Evolutionary conservation across 2,329 filamentous ascomycete species (phyloP).

Genomic region (Alternaria ventricosa): DNA sequence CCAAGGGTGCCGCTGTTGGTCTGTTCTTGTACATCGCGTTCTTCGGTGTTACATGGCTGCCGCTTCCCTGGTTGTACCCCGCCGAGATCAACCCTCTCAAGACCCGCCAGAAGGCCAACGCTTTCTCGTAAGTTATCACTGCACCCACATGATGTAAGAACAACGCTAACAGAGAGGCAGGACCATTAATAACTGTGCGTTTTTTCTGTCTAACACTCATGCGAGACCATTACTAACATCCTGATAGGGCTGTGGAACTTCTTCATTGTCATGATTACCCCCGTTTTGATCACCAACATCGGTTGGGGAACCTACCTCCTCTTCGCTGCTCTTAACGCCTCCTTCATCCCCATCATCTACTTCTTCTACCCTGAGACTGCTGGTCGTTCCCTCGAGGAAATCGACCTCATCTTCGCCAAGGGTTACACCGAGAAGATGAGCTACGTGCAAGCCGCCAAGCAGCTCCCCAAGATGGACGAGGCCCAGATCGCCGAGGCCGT

Average conservation of each 20-base stretch:
- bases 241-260: conserved; percentile 57
- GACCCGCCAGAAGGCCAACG: conserved; percentile 63
- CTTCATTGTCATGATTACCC: conserved; percentile 53
- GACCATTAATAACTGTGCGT: conserved; percentile 57
- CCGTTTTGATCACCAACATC: conserved; percentile 47
- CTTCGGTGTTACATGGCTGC: conserved; percentile 70
- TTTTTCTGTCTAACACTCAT: too few relatives aligned
- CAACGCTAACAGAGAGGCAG: too few relatives aligned
- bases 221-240: too few relatives aligned
- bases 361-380: conserved; percentile 65
- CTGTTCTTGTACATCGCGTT: conserved; percentile 73
- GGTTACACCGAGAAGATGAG: conserved; percentile 44
- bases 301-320: conserved; percentile 53
- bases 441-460: conserved; percentile 47
- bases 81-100: conserved; percentile 63
- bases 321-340: conserved; percentile 61
- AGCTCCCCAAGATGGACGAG: conserved; percentile 44
- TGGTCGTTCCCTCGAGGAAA: conserved; percentile 59
- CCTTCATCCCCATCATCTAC: conserved; percentile 60
- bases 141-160: too few relatives aligned
- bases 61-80: conserved; percentile 65
- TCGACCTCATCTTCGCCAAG: conserved; percentile 58
- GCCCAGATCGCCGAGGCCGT: conserved; percentile 43
- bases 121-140: conserved; percentile 47
- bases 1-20: conserved; percentile 63